A percentile compares a stretch with the other conserved stretches of the same genome.
These are phyloP conservation scores for Cladobotryum mycophilum DNA, from an alignment of 2,329 filamentous ascomycete genomes.

Conservation along the genomic window DNA sequence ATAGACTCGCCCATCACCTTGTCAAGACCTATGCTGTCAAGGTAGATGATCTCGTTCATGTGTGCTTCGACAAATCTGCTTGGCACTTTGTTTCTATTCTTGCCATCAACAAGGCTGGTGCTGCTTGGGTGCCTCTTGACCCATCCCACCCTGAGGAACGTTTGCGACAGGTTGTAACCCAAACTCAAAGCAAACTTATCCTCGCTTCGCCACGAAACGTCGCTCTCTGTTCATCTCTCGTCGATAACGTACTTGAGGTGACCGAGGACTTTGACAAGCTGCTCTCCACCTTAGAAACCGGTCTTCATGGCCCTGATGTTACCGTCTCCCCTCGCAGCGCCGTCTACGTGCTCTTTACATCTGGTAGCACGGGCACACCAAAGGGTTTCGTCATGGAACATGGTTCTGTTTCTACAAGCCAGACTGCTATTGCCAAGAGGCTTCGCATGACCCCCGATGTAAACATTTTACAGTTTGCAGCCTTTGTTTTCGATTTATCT, in stretches of 20 bases:
- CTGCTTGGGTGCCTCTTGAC: slow-evolving; percentile 6
- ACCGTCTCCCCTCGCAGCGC: background rate
- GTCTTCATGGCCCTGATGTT: background rate
- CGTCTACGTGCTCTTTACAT: slow-evolving; percentile 7
- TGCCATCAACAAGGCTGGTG: slow-evolving; percentile 8
- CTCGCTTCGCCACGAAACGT: background rate
- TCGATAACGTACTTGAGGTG: background rate
- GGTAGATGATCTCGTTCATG: background rate
- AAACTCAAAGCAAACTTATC: too few relatives aligned
- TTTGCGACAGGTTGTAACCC: slow-evolving; percentile 4
- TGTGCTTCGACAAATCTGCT: slow-evolving; percentile 8
- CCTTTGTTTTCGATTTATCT: slow-evolving; percentile 12
- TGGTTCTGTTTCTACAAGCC: background rate
- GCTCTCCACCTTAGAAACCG: too few relatives aligned
- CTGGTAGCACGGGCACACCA: slow-evolving; percentile 6
- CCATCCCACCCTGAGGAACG: slow-evolving; percentile 3
- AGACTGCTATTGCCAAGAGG: background rate
- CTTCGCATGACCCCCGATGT: background rate
- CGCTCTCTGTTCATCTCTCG: slow-evolving; percentile 2
- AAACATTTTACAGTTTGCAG: slow-evolving; percentile 12
- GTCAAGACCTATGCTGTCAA: background rate
- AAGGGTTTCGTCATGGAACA: slow-evolving; percentile 8
- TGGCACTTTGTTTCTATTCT: slow-evolving; percentile 4
- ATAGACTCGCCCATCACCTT: slow-evolving; percentile 1
- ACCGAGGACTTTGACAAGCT: background rate